Evolutionary conservation across 176 grass and related monocot genomes (phyloP), one percentile per base, ranked within the genome.

Genomic region (Echinochloa phyllopogon): DNA sequence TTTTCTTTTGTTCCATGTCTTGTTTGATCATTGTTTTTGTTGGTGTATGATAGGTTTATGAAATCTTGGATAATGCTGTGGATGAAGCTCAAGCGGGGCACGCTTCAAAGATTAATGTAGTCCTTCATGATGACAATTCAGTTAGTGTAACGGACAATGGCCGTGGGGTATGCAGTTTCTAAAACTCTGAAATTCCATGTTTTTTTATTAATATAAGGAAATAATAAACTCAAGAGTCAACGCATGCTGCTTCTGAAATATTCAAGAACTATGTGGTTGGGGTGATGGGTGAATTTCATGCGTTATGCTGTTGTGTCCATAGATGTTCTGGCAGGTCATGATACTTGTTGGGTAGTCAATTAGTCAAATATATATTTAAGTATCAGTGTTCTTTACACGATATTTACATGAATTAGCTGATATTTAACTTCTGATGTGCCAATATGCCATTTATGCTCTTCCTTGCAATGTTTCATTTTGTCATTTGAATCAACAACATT

Each of bases 41-140:
- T 77, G 12, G 36, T 74, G 12, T 66, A 48, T 78, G 36, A 14
- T 69, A 97, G 93, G 96, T 96, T 10, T 94, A 92, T 33, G 96
- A 96, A 90, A 99, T 99, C 80, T 84, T 99, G 76, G 96, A 99
- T 88, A 99, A 99, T 90, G 91, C 93, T 3, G 88, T 99, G 21
- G 96, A 99, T 84, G 96, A 99, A 92, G 89, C 89, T 77, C 93
- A 99, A 87, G 96, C 91, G 23, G 96, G 96, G 40, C 85, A 87
- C 68, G 93, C 93, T 44, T 85, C 88, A 5, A 94, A 89, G 71
- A 83, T 99, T 75, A 64, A 96, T 75, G 96, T 95, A 27, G 74
- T 99, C 86, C 86, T 99, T 71, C 96, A 99, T 64, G 91, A 92
- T 6, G 96, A 99, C 56, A 92, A 92, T 78, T 99, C 96, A 69